Base-by-base conservation (phyloP, 495 filamentous ascomycete genomes). In the Penicillium paxilli region DNA sequence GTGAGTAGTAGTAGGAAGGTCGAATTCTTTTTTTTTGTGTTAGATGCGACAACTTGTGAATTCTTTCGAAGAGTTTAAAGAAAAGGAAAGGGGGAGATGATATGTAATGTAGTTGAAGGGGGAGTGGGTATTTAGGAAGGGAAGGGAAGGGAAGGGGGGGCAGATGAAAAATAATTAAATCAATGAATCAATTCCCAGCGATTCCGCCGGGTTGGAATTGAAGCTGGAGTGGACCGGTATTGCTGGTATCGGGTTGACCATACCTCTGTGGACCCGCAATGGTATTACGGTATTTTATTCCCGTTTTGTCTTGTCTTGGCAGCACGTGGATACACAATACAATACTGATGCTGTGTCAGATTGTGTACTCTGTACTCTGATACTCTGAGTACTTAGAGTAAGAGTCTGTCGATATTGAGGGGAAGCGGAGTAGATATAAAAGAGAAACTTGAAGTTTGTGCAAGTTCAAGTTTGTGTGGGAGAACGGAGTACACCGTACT, bases 211-310 rank as follows among this genome's bases (percentile, higher is more conserved):
- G 38, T 54, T 61, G 53, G 59, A 55, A 55, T 61, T 63, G 57
- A 63, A 68, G 63, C 62, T 64, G 62, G 57, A 66, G 67, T 64
- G 66, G 64, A 61, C 44, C 55, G 59, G 48, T 62, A 32, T 32
- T 14, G 30, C 30, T 32, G 30, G 30, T 10, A 62, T 22, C 20
- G 19, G 21, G 9, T 9, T 21, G 20, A 42, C 40, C 5, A 42
- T 42, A 42, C 40, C 62, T 66, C 61, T 66, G 65, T 64, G 64
- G 63, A 60, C 38, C 53, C 58, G 32, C 62, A 59, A 30, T 9
- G n/a, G 58, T 51, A 54, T 30, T 16, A 1, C 0, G 16, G 17
- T 40, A 25, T 30, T 25, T 28, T 47, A 53, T 22, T 25, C 16
- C 35, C 11, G 35, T n/a, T 38, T 38, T 38, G 35, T 12, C 5